Base-by-base conservation (phyloP, 2,329 filamentous ascomycete species). In the Chaetoscypha palmicola region DNA sequence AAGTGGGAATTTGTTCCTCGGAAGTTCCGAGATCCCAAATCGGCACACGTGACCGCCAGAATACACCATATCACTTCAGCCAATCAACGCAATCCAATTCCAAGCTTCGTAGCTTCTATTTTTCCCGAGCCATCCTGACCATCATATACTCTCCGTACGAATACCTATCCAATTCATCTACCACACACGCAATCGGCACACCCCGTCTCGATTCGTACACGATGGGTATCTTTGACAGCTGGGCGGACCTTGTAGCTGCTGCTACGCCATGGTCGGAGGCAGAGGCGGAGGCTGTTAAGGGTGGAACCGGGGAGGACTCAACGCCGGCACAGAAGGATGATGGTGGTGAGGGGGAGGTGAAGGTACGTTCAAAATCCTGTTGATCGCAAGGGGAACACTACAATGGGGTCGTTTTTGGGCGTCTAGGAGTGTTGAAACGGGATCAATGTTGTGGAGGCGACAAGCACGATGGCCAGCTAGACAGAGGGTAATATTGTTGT, bases 141-240 rank as follows among this genome's bases (percentile, higher is more conserved):
- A 35, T 30, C 41, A 21, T 23, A 19, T 32, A 28, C 38, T 24
- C 26, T 12, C 26, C 17, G 21, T 8, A 28, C 31, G 17, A 17
- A 21, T 28, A 7, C 24, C 24, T 28, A 28, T 12, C 24, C 41
- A 35, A 34, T 36, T 36, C 32, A 19, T 19, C 46, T 41, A 38
- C 35, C 41, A 47, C 19, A 8, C n/a, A 8, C 35, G 20, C n/a
- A n/a, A 38, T 8, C 22, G 20, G 35, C 17, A 36, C 19, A 36
- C 14, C 17, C n/a, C 32, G 32, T 17, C 37, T 31, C 14, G 22
- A 23, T 20, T 31, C 17, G 16, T 2, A 12, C 24, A 24, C 26
- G 66, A 83, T 83, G 79, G 78, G 76, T 70, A 72, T 82, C 69
- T 81, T 77, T 75, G 77, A 81, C 66, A 68, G 73, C 56, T 72